Conservation (phyloP, 192 early-diverging fungal genomes). For the Linnemannia schmuckeri region DNA sequence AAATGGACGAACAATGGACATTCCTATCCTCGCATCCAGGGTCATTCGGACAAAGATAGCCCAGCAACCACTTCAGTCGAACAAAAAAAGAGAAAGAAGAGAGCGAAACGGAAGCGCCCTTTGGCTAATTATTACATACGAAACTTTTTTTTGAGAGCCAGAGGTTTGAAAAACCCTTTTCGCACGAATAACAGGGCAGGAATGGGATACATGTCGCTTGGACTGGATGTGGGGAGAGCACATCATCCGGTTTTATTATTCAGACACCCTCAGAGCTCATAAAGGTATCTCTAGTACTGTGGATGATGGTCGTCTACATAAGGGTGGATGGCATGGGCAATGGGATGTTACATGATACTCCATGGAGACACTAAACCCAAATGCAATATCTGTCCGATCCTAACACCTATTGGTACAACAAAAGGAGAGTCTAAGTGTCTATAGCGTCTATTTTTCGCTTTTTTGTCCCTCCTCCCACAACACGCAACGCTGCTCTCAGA, state of each 20-base stretch:
- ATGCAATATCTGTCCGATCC: background rate
- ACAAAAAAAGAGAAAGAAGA: background rate
- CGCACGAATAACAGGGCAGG: background rate
- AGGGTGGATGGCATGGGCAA: background rate
- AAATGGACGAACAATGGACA: background rate
- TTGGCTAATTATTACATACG: background rate
- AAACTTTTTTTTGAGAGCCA: constrained; percentile 7
- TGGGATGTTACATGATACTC: background rate
- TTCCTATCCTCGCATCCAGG: background rate
- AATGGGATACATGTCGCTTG: background rate
- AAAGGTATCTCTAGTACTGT: no score
- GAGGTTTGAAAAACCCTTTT: background rate
- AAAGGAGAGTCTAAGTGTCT: background rate
- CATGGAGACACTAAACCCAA: background rate
- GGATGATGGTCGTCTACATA: no score
- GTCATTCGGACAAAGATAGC: constrained; percentile 5
- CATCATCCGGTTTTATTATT: background rate
- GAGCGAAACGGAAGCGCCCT: background rate
- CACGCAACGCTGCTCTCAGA: constrained; percentile 1
- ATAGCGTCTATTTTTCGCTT: background rate
- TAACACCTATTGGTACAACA: background rate
- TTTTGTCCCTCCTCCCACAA: background rate
- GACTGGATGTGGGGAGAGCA: background rate
- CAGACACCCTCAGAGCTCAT: no score
- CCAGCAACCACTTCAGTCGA: background rate